These are phyloP conservation scores for Tylopilus sp. DNA, from an alignment of 768 basidiomycete species.

Conservation along the genomic window DNA sequence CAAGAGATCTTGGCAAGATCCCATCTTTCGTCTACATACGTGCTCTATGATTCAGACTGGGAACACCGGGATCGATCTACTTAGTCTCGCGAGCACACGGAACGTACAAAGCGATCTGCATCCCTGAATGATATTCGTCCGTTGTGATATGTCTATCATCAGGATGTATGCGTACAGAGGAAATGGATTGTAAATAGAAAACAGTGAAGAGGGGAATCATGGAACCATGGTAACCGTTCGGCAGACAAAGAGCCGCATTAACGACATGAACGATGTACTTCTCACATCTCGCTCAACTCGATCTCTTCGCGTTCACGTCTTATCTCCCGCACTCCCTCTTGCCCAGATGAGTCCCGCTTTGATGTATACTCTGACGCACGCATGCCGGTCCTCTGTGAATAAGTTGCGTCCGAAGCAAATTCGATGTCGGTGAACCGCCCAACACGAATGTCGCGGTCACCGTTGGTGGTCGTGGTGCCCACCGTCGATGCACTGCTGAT, in stretches of 20 bases:
- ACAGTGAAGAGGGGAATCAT: background rate
- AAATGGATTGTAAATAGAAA: background rate
- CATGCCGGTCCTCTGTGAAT: background rate
- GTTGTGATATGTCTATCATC: background rate
- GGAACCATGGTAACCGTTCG: background rate
- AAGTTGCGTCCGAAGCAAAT: slow-evolving; percentile 16
- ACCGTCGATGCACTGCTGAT: slow-evolving; percentile 16
- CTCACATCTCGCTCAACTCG: slow-evolving; percentile 2
- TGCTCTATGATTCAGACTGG: too few relatives aligned
- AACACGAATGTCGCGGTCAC: slow-evolving; percentile 9
- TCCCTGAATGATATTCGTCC: too few relatives aligned
- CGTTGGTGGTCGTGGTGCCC: background rate
- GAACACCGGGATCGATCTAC: too few relatives aligned
- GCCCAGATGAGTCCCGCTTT: slow-evolving; percentile 4
- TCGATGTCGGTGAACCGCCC: slow-evolving; percentile 22
- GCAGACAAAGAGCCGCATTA: background rate
- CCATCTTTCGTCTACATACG: background rate
- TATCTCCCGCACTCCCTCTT: slow-evolving; percentile 56
- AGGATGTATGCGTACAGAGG: background rate
- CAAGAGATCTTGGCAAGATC: background rate
- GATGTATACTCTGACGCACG: slow-evolving; percentile 3
- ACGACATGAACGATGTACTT: too few relatives aligned
- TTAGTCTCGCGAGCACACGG: too few relatives aligned
- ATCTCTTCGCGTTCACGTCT: slow-evolving; percentile 45
- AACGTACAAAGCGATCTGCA: background rate